These are phyloP conservation scores for Fusarium drepaniforme DNA, from an alignment of 2,329 filamentous ascomycete genomes.

Conservation along the genomic window DNA sequence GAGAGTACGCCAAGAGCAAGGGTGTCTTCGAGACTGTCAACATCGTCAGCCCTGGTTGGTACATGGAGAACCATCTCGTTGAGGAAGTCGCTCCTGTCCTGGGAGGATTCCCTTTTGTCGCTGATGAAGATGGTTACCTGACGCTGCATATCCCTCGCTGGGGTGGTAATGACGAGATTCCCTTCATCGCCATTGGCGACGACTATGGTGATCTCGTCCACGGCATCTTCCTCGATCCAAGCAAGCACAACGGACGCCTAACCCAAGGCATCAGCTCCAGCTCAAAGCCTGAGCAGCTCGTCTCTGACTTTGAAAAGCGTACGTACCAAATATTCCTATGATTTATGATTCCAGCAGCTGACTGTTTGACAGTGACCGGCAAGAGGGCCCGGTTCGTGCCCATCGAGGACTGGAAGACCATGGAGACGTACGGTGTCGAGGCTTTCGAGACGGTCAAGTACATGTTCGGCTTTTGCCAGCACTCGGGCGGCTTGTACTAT, in stretches of 20 bases:
- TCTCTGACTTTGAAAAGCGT: conserved; percentile 50
- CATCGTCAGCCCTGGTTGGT: conserved; percentile 55
- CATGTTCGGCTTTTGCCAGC: conserved; percentile 53
- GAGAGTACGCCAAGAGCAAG: conserved; percentile 50
- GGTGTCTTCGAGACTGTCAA: conserved; percentile 50
- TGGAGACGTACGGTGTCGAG: conserved; percentile 48
- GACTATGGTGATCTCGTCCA: conserved; percentile 62
- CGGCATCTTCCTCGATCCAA: conserved; percentile 56
- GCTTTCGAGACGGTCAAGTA: conserved; percentile 52
- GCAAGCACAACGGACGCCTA: conserved; percentile 50
- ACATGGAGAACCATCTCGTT: conserved; percentile 55
- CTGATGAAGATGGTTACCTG: conserved; percentile 51
- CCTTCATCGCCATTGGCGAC: conserved; percentile 53
- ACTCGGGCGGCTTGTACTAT: conserved; percentile 49
- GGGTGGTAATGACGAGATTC: conserved; percentile 53
- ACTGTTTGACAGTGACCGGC: conserved; percentile 42
- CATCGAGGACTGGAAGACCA: conserved; percentile 47
- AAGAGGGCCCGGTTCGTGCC: conserved; percentile 48
- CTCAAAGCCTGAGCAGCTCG: conserved; percentile 45
- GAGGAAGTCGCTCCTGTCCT: conserved; percentile 50
- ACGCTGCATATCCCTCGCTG: conserved; percentile 53
- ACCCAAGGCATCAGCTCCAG: conserved; percentile 54
- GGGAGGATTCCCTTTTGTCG: conserved; percentile 55
- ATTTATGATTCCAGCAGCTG: background rate
- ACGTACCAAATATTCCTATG: background rate